phyloP scores from a whole-genome alignment of 495 filamentous ascomycete genomes.

The Trichoderma orchidacearum region DNA sequence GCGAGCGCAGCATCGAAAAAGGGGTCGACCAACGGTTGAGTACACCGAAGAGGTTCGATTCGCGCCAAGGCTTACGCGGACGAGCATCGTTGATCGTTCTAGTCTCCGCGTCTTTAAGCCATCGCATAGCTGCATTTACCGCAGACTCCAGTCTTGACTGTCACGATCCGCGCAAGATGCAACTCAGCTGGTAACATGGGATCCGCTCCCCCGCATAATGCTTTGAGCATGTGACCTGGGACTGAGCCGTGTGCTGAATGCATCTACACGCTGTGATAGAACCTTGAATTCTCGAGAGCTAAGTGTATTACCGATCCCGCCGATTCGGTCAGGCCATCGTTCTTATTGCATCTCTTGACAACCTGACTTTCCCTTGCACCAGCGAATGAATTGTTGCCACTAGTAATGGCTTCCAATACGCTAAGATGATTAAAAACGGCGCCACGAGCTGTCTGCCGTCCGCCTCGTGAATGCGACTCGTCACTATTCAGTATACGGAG shows the following conservation, averaged over 20 bases:
- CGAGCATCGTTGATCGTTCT: too few relatives aligned
- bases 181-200: neutral
- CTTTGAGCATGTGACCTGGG: neutral
- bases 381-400: neutral
- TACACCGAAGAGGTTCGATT: neutral
- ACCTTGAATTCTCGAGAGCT: too few relatives aligned
- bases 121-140: too few relatives aligned
- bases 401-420: neutral
- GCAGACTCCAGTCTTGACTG: too few relatives aligned
- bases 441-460: neutral
- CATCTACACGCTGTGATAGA: too few relatives aligned
- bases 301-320: too few relatives aligned
- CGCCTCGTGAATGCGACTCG: neutral
- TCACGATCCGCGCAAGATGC: neutral
- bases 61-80: too few relatives aligned
- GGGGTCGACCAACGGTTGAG: neutral
- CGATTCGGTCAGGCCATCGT: too few relatives aligned
- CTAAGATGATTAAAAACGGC: neutral
- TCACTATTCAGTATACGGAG: neutral
- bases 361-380: neutral
- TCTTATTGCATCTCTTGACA: neutral
- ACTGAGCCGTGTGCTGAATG: neutral
- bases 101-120: too few relatives aligned
- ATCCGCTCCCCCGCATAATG: neutral
- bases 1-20: too few relatives aligned